A percentile compares a stretch with the other conserved stretches of the same genome.
Conservation (phyloP, 371 early-diverging fungal species). For the Mortierella sp. region DNA sequence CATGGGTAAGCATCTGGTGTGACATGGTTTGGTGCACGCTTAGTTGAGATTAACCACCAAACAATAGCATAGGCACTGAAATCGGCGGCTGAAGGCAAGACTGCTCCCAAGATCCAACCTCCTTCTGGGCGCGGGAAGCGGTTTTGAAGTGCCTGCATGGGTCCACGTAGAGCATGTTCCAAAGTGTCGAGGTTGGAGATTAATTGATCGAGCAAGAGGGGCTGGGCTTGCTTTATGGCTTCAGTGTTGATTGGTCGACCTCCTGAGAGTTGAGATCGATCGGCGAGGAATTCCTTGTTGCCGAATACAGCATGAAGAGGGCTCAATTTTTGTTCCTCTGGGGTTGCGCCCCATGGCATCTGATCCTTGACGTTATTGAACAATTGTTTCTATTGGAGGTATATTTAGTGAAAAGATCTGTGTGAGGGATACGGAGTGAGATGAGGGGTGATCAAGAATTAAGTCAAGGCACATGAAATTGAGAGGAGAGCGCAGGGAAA, state of each 20-base stretch:
- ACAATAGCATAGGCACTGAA: slow-evolving; percentile 56
- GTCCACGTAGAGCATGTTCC: slow-evolving; percentile 12
- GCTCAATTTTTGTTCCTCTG: slow-evolving; percentile 30
- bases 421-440: too few species aligned
- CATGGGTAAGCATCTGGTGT: slow-evolving; percentile 32
- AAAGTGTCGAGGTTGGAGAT: slow-evolving; percentile 37
- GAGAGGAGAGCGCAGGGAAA: not conserved
- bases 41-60: slow-evolving; percentile 51
- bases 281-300: slow-evolving; percentile 25
- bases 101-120: slow-evolving; percentile 58
- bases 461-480: too few species aligned
- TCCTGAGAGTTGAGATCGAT: slow-evolving; percentile 27
- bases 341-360: slow-evolving; percentile 36
- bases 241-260: slow-evolving; percentile 23
- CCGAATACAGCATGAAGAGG: slow-evolving; percentile 30
- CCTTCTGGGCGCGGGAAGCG: slow-evolving; percentile 20
- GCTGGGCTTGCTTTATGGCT: slow-evolving; percentile 17
- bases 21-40: slow-evolving; percentile 26
- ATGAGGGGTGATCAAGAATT: too few species aligned
- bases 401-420: not conserved
- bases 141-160: slow-evolving; percentile 9
- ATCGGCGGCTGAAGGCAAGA: slow-evolving; percentile 52
- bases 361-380: slow-evolving; percentile 29
- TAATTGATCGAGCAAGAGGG: slow-evolving; percentile 18
- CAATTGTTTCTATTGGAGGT: slow-evolving; percentile 18